Conservation (phyloP, 441 rosid species). For the Daphne laureola region DNA sequence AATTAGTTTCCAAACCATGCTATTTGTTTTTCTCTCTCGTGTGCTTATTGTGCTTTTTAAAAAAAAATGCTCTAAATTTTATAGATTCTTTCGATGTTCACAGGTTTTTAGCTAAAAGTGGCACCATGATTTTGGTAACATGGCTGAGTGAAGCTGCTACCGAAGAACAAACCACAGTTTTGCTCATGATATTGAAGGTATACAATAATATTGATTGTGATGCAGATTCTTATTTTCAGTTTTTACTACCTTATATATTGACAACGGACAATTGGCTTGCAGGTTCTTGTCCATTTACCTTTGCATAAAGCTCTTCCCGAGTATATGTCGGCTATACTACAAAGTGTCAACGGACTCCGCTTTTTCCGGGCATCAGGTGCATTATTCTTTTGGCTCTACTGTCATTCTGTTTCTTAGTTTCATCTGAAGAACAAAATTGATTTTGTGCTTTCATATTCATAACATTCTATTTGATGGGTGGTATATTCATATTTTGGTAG, state of each 20-base stretch:
- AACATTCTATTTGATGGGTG: no score
- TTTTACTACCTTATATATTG: conserved; percentile 17
- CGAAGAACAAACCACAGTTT: conserved; percentile 87
- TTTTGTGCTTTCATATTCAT: no score
- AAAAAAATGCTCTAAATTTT: background rate
- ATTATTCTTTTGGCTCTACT: conserved; percentile 17
- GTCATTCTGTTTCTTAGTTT: no score
- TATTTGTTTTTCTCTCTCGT: conserved; percentile 2
- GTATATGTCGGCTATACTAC: conserved; percentile 91
- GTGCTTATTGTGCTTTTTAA: conserved; percentile 4
- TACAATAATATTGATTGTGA: conserved; percentile 1
- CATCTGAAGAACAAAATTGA: no score
- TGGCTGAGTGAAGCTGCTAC: conserved; percentile 86
- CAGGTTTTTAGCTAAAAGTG: conserved; percentile 92
- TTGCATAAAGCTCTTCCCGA: conserved; percentile 81
- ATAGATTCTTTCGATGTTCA: conserved; percentile 4
- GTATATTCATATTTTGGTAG: no score
- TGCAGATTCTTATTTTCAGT: background rate
- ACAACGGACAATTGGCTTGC: conserved; percentile 19
- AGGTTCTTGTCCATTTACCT: conserved; percentile 94
- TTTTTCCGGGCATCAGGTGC: conserved; percentile 84
- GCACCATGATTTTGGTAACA: conserved; percentile 87
- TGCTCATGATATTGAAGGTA: conserved; percentile 69
- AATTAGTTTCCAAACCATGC: conserved; percentile 8
- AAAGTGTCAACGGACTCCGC: conserved; percentile 75